Conservation (phyloP, 2,329 filamentous ascomycete genomes). For the Venturia asperata region DNA sequence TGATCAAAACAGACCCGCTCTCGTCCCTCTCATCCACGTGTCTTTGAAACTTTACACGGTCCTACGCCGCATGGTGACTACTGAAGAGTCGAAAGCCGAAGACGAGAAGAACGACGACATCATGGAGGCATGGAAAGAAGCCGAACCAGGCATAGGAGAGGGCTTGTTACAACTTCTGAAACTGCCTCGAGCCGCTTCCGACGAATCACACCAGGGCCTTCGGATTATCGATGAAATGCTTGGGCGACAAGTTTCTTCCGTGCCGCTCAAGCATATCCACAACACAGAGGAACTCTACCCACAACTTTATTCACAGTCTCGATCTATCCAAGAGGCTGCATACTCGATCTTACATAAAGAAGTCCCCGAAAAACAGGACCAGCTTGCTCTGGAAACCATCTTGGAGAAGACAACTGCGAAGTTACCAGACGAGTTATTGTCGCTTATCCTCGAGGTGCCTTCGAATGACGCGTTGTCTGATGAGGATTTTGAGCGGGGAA, state of each 20-base stretch:
- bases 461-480: conserved; percentile 60
- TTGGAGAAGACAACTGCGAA: conserved; percentile 64
- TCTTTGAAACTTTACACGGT: conserved; percentile 63
- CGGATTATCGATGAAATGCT: conserved; percentile 70
- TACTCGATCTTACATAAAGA: conserved; percentile 73
- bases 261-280: conserved; percentile 54
- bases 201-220: conserved; percentile 56
- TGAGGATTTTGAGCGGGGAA: conserved; percentile 54
- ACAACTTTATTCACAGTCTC: conserved; percentile 67
- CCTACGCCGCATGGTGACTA: conserved; percentile 6
- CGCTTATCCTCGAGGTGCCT: conserved; percentile 72
- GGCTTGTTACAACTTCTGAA: conserved; percentile 60
- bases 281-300: conserved; percentile 59
- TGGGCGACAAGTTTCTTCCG: conserved; percentile 58
- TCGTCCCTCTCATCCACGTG: conserved; percentile 55
- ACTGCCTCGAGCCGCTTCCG: conserved; percentile 43
- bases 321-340: conserved; percentile 68
- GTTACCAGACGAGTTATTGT: conserved; percentile 78
- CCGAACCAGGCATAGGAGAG: conserved; percentile 48
- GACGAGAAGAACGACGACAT: conserved; percentile 69
- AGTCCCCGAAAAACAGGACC: conserved; percentile 71
- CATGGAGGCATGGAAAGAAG: conserved; percentile 61
- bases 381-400: conserved; percentile 70
- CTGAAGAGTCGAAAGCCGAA: conserved; percentile 10
- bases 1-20: not conserved